Percentiles rank a stretch among this genome's conserved stretches.
These are phyloP conservation scores for Schizonepeta tenuifolia DNA, from an alignment of 257 asterid genomes.

Conservation along the genomic window DNA sequence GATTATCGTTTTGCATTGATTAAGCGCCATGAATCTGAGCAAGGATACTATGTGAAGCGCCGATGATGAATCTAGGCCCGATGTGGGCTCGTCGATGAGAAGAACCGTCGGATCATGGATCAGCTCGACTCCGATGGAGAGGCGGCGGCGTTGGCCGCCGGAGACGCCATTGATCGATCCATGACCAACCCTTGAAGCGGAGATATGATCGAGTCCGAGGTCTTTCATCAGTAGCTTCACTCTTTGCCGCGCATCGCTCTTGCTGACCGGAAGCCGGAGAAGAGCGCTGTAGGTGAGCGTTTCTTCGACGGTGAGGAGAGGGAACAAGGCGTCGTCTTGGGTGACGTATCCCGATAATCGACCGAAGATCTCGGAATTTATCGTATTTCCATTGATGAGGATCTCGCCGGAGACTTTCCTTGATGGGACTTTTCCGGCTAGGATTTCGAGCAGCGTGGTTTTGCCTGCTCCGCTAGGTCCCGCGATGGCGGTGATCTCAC, in stretches of 20 bases:
- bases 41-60: slow-evolving; percentile 67
- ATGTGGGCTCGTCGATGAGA: slow-evolving; percentile 83
- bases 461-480: slow-evolving; percentile 97
- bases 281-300: slow-evolving; percentile 75
- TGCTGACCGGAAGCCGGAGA: slow-evolving; percentile 57
- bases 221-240: slow-evolving; percentile 60
- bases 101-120: slow-evolving; percentile 75
- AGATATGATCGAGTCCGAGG: slow-evolving; percentile 68
- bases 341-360: slow-evolving; percentile 69
- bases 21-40: slow-evolving; percentile 54
- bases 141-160: slow-evolving; percentile 87
- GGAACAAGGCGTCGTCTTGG: slow-evolving; percentile 83
- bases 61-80: slow-evolving; percentile 85
- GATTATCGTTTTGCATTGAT: slow-evolving; percentile 58
- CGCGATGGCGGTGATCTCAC: slow-evolving; percentile 82
- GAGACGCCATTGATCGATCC: slow-evolving; percentile 70
- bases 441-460: slow-evolving; percentile 74
- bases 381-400: slow-evolving; percentile 51
- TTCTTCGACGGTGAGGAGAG: slow-evolving; percentile 80
- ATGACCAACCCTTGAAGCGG: slow-evolving; percentile 58
- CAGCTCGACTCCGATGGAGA: slow-evolving; percentile 80
- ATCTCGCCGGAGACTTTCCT: slow-evolving; percentile 58
- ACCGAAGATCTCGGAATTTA: slow-evolving; percentile 45
- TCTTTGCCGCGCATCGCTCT: slow-evolving; percentile 39
- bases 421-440: slow-evolving; percentile 64